A percentile compares a stretch with the other conserved stretches of the same genome.
Conservation (phyloP, 2,329 filamentous ascomycete genomes). For the Phaeosphaeriaceae sp. region DNA sequence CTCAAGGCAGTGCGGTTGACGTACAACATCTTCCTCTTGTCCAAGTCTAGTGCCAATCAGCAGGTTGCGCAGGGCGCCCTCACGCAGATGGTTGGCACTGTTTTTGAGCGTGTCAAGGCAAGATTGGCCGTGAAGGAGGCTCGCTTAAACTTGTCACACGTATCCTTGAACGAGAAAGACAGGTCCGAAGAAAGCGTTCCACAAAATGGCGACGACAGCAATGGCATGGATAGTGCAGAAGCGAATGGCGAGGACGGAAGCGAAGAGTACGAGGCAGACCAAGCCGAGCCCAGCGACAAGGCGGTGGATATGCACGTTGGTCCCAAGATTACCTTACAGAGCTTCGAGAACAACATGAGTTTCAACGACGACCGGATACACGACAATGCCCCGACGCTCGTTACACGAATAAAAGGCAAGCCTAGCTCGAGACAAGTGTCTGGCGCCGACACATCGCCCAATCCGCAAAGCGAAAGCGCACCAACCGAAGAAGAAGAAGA, state of each 20-base stretch:
- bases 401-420: constrained; percentile 64
- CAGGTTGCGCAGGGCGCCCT: constrained; percentile 96
- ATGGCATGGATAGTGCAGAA: constrained; percentile 32
- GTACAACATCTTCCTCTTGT: constrained; percentile 98
- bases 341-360: constrained; percentile 72
- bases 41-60: constrained; percentile 92
- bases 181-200: constrained; percentile 42
- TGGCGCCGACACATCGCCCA: constrained; percentile 52
- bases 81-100: constrained; percentile 98
- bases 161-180: constrained; percentile 49
- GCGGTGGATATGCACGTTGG: constrained; percentile 58
- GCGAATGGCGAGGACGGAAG: constrained; percentile 51
- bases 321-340: constrained; percentile 71
- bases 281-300: constrained; percentile 52
- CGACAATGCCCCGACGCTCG: constrained; percentile 72
- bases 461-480: constrained; percentile 52
- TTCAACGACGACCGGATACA: constrained; percentile 72
- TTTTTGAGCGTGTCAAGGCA: constrained; percentile 92
- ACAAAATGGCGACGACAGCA: constrained; percentile 33
- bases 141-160: constrained; percentile 64
- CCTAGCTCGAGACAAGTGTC: constrained; percentile 54
- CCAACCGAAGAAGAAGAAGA: constrained; percentile 73
- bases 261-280: constrained; percentile 43
- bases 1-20: constrained; percentile 97
- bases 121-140: constrained; percentile 88